Evolutionary conservation across 2,329 filamentous ascomycete species (phyloP), one percentile per base, ranked within the genome.

Genomic region (Calonectria hawksworthii): DNA sequence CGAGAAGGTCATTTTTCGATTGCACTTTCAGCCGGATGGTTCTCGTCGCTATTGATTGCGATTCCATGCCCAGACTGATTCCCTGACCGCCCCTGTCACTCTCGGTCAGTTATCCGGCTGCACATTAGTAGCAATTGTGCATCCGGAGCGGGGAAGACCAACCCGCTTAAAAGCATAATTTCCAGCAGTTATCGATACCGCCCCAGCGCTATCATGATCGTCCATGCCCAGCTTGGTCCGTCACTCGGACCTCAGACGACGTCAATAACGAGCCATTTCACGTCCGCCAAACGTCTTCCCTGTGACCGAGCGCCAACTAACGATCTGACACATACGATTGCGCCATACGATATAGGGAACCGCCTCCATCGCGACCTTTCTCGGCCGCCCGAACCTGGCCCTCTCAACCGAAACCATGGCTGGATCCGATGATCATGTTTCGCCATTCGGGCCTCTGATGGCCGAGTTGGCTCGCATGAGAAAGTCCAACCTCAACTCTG

Each of bases 401-500:
- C 30, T 56, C 50, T 51, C 66, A 72, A 64, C 69, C 66, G 56
- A 64, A 70, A 78, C 68, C 78, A 85, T 85, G 84, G 78, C 82
- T 76, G 84, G 83, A 75, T 79, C 85, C 73, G 82, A 84, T 44
- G 82, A 82, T 73, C 79, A 80, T 78, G 78, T 82, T 66, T 89
- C 87, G 82, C 87, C 88, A 30, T 89, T 92, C 81, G 85, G 86
- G 71, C 85, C 86, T 36, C 85, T 98, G 78, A 90, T 94, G 84
- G 92, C 92, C 80, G 95, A 98, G 83, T 91, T 97, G 78, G 90
- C 92, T 78, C 92, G 92, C 80, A 91, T 98, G 74, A 91, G 91
- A 80, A 92, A 90, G 82, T 92, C 91, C 76, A 91, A 93, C 38
- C 90, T 96, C 56, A 90, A 90, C 5, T 91, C 93, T 71, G 93